phyloP scores from a whole-genome alignment of 2,329 filamentous ascomycete species.

The Arthrobotrys sinensis region DNA sequence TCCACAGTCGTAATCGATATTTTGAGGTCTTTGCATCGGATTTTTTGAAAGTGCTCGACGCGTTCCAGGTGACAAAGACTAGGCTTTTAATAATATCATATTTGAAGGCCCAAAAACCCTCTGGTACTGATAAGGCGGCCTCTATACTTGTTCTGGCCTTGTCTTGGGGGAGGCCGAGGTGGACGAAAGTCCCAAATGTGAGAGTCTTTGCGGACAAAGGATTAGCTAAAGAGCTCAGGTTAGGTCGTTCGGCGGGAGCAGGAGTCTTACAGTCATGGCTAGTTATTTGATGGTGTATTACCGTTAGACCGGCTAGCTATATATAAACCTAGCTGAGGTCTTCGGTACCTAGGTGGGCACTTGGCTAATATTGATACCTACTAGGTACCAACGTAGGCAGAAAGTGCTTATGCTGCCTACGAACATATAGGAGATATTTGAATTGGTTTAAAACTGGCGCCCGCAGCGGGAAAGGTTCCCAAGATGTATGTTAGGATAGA shows the following conservation, averaged over 20 bases:
- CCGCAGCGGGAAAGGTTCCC: too few relatives aligned
- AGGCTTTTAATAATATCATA: not conserved
- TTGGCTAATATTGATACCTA: too few relatives aligned
- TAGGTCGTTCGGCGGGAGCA: not conserved
- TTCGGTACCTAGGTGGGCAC: too few relatives aligned
- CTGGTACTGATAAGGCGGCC: not conserved
- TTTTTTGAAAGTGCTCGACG: not conserved
- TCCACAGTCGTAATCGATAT: slow-evolving; percentile 2
- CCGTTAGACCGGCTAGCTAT: too few relatives aligned
- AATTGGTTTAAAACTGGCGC: too few relatives aligned
- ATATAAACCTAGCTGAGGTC: too few relatives aligned
- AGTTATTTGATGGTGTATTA: too few relatives aligned
- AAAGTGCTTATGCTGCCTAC: too few relatives aligned
- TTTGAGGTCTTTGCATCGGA: not conserved
- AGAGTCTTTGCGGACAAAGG: not conserved
- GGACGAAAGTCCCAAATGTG: slow-evolving; percentile 1
- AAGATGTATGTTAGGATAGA: too few relatives aligned
- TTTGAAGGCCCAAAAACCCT: slow-evolving; percentile 5
- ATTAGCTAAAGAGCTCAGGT: not conserved
- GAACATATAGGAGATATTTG: too few relatives aligned
- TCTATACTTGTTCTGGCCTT: not conserved
- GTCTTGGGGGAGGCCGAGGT: not conserved
- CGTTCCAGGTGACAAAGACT: not conserved
- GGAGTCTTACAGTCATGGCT: not conserved
- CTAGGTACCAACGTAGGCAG: too few relatives aligned